Evolutionary conservation across 208 protist species (phyloP), one percentile per base, ranked within the genome.

Genomic region (Zelonia costaricensis): DNA sequence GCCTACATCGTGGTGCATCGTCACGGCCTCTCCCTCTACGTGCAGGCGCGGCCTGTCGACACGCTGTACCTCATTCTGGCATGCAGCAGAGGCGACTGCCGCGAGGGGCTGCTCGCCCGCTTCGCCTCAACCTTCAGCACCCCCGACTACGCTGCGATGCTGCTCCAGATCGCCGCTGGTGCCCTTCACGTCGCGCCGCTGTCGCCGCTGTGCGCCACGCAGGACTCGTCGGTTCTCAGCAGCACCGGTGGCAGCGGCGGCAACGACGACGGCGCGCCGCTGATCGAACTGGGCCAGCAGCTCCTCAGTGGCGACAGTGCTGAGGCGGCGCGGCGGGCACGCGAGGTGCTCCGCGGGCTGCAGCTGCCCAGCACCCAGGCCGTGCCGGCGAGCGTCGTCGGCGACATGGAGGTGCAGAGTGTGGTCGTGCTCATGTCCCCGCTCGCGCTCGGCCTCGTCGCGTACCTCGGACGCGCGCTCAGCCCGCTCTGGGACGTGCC

Each of bases 101-200:
- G 84, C 18, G 86, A 90, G 8, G 46, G 56, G 36, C 71, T 96
- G 15, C 84, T 94, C 28, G 60, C 82, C 36, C 79, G 86, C 27
- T 94, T 96, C 77, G 69, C 81, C n/a, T 69, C 76, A 23, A 63
- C 80, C 40, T 88, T 86, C 71, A 85, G 64, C 42, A 57, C 74
- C 1, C 57, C 80, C 7, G 91, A 96, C 65, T 93, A 94, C 59
- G 82, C 73, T 25, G 76, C 82, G 18, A 96, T 96, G 91, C 86
- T 96, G 46, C 60, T 96, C n/a, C 91, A 96, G 60, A 78, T 96
- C 40, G 91, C 86, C 27, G 66, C 74, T 23, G 86, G 82, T 6
- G 78, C 69, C 12, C 38, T 77, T 25, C 51, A 65, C 45, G 43
- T 47, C 16, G 23, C 18, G 15, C 39, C 38, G 22, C 30, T 48